These are phyloP conservation scores for Ophiostoma populinum DNA, from an alignment of 2,329 filamentous ascomycete genomes.

Conservation along the genomic window DNA sequence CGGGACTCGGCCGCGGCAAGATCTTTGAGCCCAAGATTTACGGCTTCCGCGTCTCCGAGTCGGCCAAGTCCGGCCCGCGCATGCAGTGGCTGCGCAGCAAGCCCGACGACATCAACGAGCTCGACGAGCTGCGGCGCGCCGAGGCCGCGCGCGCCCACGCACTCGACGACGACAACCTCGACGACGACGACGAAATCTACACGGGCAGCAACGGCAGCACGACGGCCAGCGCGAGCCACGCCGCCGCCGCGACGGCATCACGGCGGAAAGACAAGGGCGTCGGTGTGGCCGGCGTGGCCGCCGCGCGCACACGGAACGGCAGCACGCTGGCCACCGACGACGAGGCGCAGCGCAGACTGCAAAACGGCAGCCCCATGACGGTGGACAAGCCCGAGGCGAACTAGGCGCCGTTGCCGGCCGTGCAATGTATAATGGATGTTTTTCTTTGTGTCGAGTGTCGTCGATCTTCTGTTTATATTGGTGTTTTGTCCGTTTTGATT, in stretches of 20 bases:
- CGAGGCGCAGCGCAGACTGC: constrained; percentile 19
- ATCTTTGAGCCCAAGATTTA: constrained; percentile 96
- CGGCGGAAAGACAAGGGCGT: too few relatives aligned
- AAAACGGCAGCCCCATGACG: constrained; percentile 40
- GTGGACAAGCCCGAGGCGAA: too few relatives aligned
- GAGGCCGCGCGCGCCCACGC: constrained; percentile 39
- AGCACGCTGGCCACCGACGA: too few relatives aligned
- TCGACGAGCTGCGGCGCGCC: constrained; percentile 58
- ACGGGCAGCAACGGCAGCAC: constrained; percentile 22
- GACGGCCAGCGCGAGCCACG: constrained; percentile 10
- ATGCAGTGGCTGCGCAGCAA: constrained; percentile 94
- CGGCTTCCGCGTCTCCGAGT: constrained; percentile 84
- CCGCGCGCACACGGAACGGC: too few relatives aligned
- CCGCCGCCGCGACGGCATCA: not conserved
- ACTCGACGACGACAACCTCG: constrained; percentile 34
- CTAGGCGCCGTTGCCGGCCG: too few relatives aligned
- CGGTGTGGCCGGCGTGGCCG: too few relatives aligned
- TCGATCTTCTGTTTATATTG: too few relatives aligned
- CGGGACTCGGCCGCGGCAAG: constrained; percentile 62
- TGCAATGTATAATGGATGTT: too few relatives aligned
- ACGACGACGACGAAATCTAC: constrained; percentile 36
- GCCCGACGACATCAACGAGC: constrained; percentile 59
- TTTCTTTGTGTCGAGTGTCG: too few relatives aligned
- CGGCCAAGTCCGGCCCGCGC: constrained; percentile 72
- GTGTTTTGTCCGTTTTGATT: too few relatives aligned